Base-by-base conservation (phyloP, 108 stramenopile genomes). In the Nitzschia palea region DNA sequence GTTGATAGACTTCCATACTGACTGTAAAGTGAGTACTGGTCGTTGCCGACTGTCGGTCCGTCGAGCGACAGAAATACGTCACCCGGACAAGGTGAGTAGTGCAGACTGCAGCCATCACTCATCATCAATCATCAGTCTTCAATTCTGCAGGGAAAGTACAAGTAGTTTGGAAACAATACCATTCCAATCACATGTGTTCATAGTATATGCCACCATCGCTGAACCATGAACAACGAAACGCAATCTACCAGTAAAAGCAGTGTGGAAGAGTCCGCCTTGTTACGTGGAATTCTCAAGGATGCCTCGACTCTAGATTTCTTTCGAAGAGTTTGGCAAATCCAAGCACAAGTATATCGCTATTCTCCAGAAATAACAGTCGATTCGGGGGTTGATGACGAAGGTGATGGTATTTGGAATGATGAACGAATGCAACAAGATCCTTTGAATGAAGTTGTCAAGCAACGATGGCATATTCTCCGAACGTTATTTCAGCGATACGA, bases 391-490 rank as follows among this genome's bases (percentile, higher is more conserved):
- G 3, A 17, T 1, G 20, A n/a, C 29, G 22, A 10, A 26, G 36
- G 35, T 36, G 48, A 61, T 40, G 69, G 69, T 8, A 45, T 2
- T 9, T 70, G 58, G 58, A 55, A 61, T 37, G 68, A 70, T 18
- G 57, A 69, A 2, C 29, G 40, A 23, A 55, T 62, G 50, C 36
- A 67, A 35, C 23, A 67, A 27, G 30, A 29, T 31, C 55, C 71
- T 14, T 71, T 82, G 12, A 45, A 28, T 1, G 58, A 77, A 62
- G 35, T 68, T 12, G 30, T 86, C 12, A 25, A 47, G 4, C 77
- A 83, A 29, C 44, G 55, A 10, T 83, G 82, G 82, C 51, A 75
- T 45, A 73, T 79, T 40, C 59, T 86, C 25, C 74, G 76, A 15
- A 44, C 72, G 28, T 25, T 86, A 30, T 62, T 86, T 1, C 56